Conservation (phyloP, 106 monocot species). For the Alisma plantagoaquatica region DNA sequence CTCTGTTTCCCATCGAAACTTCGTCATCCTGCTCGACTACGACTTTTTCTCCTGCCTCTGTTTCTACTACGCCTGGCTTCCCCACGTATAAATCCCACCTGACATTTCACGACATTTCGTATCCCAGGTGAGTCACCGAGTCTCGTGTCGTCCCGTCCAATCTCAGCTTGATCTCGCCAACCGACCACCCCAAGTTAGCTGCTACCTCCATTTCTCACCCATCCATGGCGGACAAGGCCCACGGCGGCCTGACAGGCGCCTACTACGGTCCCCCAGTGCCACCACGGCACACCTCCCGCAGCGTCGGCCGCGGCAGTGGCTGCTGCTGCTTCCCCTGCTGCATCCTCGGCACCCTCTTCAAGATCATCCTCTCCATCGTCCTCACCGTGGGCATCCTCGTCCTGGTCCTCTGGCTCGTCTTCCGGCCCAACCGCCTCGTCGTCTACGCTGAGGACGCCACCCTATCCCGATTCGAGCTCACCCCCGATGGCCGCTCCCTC, state of each 20-base stretch:
- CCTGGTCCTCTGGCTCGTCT: slow-evolving; percentile 24
- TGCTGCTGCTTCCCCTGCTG: slow-evolving; percentile 14
- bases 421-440: slow-evolving; percentile 19
- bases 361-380: slow-evolving; percentile 15
- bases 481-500: slow-evolving; percentile 6
- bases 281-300: not conserved
- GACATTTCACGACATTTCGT: too few relatives aligned
- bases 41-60: too few relatives aligned
- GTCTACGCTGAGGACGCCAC: slow-evolving; percentile 15
- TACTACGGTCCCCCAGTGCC: slow-evolving; percentile 20
- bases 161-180: too few relatives aligned
- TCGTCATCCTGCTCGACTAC: too few relatives aligned
- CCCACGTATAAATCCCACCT: too few relatives aligned
- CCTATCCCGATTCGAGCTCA: slow-evolving; percentile 14
- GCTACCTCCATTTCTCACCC: not conserved
- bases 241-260: slow-evolving; percentile 10
- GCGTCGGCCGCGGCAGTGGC: slow-evolving; percentile 6
- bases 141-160: too few relatives aligned
- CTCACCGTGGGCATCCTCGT: slow-evolving; percentile 18
- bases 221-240: slow-evolving; percentile 5
- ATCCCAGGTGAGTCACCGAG: too few relatives aligned
- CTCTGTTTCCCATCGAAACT: too few relatives aligned
- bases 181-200: too few relatives aligned
- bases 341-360: slow-evolving; percentile 11
- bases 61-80: too few relatives aligned